Conservation (phyloP, 805 yeast species). For the Scheffersomyces spartinae region DNA sequence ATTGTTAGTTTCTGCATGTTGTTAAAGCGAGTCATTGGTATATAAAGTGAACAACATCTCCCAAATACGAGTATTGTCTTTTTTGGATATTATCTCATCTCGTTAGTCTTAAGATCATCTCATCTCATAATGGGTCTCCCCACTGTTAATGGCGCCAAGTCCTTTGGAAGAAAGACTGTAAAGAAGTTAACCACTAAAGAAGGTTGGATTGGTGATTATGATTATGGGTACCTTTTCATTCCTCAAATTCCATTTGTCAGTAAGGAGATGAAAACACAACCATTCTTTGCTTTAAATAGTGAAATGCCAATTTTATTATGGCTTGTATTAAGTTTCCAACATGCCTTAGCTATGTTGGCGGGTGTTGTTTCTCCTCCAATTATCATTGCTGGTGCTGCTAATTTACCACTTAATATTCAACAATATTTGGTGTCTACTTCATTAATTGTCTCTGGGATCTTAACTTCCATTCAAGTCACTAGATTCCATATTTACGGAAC, state of each 20-base stretch:
- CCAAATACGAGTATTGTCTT: too few species aligned
- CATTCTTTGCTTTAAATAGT: slow-evolving; percentile 72
- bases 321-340: slow-evolving; percentile 73
- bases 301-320: slow-evolving; percentile 79
- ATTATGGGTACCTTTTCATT: slow-evolving; percentile 67
- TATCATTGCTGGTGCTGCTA: slow-evolving; percentile 53
- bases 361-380: slow-evolving; percentile 83
- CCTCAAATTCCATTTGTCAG: slow-evolving; percentile 65
- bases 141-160: too few species aligned
- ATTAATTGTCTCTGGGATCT: slow-evolving; percentile 38
- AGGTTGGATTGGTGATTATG: slow-evolving; percentile 81
- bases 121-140: too few species aligned
- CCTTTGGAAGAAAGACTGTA: too few species aligned
- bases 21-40: too few species aligned
- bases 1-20: too few species aligned
- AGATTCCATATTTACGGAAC: slow-evolving; percentile 69
- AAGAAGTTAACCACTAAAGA: slow-evolving; percentile 59
- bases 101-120: too few species aligned
- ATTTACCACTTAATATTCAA: slow-evolving; percentile 33
- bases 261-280: slow-evolving; percentile 42
- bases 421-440: slow-evolving; percentile 28
- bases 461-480: slow-evolving; percentile 68
- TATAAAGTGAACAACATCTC: too few species aligned
- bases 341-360: slow-evolving; percentile 82
- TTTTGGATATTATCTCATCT: too few species aligned